Evolutionary conservation across 1,139 yeast species (phyloP), one percentile per base, ranked within the genome.

Genomic region (Magnusiomyces ingens): DNA sequence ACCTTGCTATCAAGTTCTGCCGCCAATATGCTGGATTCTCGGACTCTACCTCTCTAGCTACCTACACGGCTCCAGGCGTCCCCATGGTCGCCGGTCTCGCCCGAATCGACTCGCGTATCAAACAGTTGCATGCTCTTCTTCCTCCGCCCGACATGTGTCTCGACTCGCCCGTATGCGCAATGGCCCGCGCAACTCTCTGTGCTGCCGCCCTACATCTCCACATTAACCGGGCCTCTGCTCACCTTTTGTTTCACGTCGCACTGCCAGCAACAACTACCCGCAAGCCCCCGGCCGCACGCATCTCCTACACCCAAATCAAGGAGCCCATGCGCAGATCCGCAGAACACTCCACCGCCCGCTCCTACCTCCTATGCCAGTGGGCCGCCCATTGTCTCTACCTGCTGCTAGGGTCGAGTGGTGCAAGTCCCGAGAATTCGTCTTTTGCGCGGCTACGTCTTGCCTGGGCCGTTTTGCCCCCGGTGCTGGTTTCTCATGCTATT

Each of bases 361-460:
- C 49, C n/a, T 50, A 50, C 35, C 32, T 45, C 11, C 17, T 45
- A 13, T 50, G 50, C 40, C 52, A 50, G 35, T 50, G 52, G 52
- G 52, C 52, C 13, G 46, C 50, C 6, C 49, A 50, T 40, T 40
- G 47, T 18, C 19, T 50, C 6, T 50, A n/a, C 36, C 19, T 26
- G 17, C 50, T 50, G 3, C 8, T 49, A 2, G 41, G 36, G 8
- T 26, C 32, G 4, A 8, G 32, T 26, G 32, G 32, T 26, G 32
- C 32, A 5, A 8, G 8, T 8, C 8, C 32, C 32, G 32, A 26
- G 32, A 26, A 26, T 8, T 8, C 8, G 32, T 26, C 32, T 5
- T 4, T 26, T 26, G 32, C 32, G 32, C 32, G 32, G 32, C 32
- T 26, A 5, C 32, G 32, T 4, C 32, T 8, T 26, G 32, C 32